Evolutionary conservation across 352 stramenopile genomes (phyloP).

Genomic region (Globisporangium nodosum): DNA sequence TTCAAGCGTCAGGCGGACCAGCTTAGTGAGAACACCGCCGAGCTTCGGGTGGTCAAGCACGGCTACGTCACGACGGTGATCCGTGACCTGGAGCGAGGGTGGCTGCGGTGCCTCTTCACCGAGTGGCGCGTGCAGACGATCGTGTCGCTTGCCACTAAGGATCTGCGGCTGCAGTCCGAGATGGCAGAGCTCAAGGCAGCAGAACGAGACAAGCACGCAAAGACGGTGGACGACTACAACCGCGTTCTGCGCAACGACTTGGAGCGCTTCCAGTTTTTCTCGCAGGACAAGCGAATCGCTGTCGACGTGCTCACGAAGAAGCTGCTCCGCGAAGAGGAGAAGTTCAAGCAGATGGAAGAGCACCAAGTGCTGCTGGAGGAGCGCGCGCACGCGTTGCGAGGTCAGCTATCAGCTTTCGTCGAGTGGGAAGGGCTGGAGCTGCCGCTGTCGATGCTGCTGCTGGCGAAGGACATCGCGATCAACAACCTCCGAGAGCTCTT

Average conservation of each 20-base stretch:
- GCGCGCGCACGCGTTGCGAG: conserved; percentile 33
- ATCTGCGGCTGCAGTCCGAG: conserved; percentile 45
- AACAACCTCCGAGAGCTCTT: conserved; percentile 51
- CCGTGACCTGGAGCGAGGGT: conserved; percentile 36
- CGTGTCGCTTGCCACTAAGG: conserved; percentile 28
- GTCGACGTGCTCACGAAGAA: conserved; percentile 78
- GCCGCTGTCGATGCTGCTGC: conserved; percentile 36
- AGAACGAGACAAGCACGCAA: conserved; percentile 58
- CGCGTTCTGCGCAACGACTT: conserved; percentile 63
- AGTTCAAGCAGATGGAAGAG: conserved; percentile 54
- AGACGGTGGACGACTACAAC: conserved; percentile 67
- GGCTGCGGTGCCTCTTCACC: conserved; percentile 33
- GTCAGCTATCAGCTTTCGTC: conserved; percentile 39
- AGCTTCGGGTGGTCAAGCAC: conserved; percentile 72
- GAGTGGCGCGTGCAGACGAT: conserved; percentile 38
- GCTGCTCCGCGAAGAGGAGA: conserved; percentile 62
- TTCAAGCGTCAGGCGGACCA: conserved; percentile 29
- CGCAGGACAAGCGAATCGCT: conserved; percentile 67
- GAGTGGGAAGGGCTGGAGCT: conserved; percentile 46
- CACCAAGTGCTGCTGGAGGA: conserved; percentile 47
- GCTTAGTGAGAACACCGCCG: conserved; percentile 34
- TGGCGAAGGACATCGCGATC: conserved; percentile 49
- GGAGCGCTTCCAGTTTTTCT: conserved; percentile 76
- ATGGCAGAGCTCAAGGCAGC: conserved; percentile 46
- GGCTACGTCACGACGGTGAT: conserved; percentile 48